Evolutionary conservation across 2,329 filamentous ascomycete species (phyloP).

Genomic region (Colletotrichum filicis): DNA sequence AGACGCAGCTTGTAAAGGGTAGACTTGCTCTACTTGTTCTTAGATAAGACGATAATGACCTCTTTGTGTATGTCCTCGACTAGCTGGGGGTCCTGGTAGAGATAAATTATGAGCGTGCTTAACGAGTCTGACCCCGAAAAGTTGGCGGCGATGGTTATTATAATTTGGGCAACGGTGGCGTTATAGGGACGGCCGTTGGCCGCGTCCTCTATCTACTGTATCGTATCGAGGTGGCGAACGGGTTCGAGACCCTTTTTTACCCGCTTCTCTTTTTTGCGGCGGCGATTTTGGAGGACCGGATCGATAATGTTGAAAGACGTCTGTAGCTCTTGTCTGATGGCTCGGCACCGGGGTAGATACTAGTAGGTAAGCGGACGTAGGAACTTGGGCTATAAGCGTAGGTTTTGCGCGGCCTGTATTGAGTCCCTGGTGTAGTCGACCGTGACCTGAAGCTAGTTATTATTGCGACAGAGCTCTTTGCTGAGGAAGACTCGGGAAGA

Average conservation of each 20-base stretch:
- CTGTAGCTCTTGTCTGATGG: slow-evolving; percentile 48
- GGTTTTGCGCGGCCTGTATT: slow-evolving; percentile 46
- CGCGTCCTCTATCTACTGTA: slow-evolving; percentile 54
- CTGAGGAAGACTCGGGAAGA: slow-evolving; percentile 62
- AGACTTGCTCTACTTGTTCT: slow-evolving; percentile 48
- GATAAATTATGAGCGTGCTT: slow-evolving; percentile 50
- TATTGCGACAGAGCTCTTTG: slow-evolving; percentile 53
- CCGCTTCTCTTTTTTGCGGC: slow-evolving; percentile 42
- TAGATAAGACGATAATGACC: slow-evolving; percentile 46
- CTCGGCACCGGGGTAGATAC: slow-evolving; percentile 51
- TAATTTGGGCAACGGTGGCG: slow-evolving; percentile 73
- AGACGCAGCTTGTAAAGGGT: slow-evolving; percentile 50
- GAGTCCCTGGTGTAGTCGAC: slow-evolving; percentile 53
- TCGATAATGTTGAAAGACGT: slow-evolving; percentile 48
- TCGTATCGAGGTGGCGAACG: slow-evolving; percentile 45
- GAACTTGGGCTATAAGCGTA: slow-evolving; percentile 53
- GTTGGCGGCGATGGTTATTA: slow-evolving; percentile 74
- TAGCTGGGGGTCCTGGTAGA: slow-evolving; percentile 50
- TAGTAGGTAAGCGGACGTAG: slow-evolving; percentile 54
- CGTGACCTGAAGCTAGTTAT: slow-evolving; percentile 57
- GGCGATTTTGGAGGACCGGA: slow-evolving; percentile 43
- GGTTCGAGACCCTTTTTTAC: background rate
- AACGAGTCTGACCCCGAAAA: slow-evolving; percentile 52
- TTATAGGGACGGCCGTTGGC: slow-evolving; percentile 71
- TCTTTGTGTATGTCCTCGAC: slow-evolving; percentile 54